phyloP scores from a whole-genome alignment of 805 yeast genomes.

The Grigorovia transvaalensis region DNA sequence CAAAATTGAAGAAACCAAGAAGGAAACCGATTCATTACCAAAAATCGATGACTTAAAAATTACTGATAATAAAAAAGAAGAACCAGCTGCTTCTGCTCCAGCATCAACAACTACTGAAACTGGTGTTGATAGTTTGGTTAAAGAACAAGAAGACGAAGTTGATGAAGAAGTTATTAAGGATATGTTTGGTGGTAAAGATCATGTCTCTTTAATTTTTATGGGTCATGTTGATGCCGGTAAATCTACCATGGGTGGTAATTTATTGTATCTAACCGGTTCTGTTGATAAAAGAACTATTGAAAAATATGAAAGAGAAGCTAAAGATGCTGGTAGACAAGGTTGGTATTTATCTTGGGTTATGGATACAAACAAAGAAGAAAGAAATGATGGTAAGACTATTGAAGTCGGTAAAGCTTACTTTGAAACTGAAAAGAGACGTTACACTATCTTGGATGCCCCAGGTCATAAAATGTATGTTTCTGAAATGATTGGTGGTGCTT shows the following conservation, averaged over 20 bases:
- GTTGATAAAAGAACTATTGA: constrained; percentile 98
- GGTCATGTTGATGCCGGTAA: constrained; percentile 99
- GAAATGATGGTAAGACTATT: constrained; percentile 97
- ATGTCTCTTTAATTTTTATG: constrained; percentile 93
- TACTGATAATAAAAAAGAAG: constrained; percentile 22
- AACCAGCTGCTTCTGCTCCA: constrained; percentile 18
- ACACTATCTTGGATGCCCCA: constrained; percentile 97
- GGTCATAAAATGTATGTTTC: constrained; percentile 99
- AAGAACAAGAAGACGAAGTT: constrained; percentile 69
- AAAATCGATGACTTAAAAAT: constrained; percentile 24
- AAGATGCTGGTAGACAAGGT: constrained; percentile 99
- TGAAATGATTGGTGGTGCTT: constrained; percentile 99
- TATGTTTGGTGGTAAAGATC: constrained; percentile 95
- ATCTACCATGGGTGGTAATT: constrained; percentile 98
- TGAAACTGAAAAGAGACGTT: constrained; percentile 96
- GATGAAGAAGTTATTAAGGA: constrained; percentile 85
- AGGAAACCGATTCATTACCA: constrained; percentile 18
- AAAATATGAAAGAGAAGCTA: constrained; percentile 95
- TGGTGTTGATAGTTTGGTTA: constrained; percentile 42
- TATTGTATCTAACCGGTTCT: constrained; percentile 85
- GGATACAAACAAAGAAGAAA: constrained; percentile 98
- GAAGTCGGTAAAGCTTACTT: constrained; percentile 97
- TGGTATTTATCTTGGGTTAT: constrained; percentile 99
- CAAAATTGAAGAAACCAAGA: constrained; percentile 10
- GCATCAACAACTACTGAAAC: constrained; percentile 27